Base-by-base conservation (phyloP, 2,329 filamentous ascomycete genomes). In the Colletotrichum sansevieriae region DNA sequence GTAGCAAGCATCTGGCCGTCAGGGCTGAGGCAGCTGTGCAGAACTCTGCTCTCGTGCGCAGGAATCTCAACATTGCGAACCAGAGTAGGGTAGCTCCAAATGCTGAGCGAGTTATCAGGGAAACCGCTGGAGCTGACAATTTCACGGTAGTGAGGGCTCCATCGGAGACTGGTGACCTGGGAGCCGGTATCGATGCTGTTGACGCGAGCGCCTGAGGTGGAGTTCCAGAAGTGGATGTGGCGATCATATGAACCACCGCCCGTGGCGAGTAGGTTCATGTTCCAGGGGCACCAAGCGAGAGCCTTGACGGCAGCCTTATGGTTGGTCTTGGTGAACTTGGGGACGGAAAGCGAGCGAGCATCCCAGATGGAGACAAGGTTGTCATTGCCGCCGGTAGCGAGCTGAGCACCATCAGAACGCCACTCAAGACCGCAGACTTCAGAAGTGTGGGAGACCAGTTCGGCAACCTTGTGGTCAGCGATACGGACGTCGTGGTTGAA, bases 161-260 rank as follows among this genome's bases (percentile, higher is more conserved):
- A 99, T 76, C 94, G 91, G 65, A 99, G 89, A 75, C 92, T 96
- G 73, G 96, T 99, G 66, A 99, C 97, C 82, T 99, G 96, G 54
- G 94, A 97, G 70, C 96, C 96, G 46, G 96, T 98, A 80, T 98
- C 95, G 81, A 99, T 98, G 87, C 94, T 97, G 90, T 99, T 99
- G 84, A 97, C 95, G 75, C 96, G 93, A 61, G 96, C 95, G 70
- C 96, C 96, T 4, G 95, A 97, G 22, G 96, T 98, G 54, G 95
- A 97, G 88, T 99, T 99, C 96, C 96, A 99, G 89, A 99, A 99
- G 86, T 99, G 96, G 81, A 99, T 99, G 83, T 98, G 93, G 74
- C 94, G 92, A 80, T 99, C 96, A 81, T 98, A 97, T 49, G 94
- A 97, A 74, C 96, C 96, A 77, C 96, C 96, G 65, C 96, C 96